These are phyloP conservation scores for Sphagnum magellanicum DNA, from an alignment of 228 moss, liverwort and hornwort genomes.

Conservation along the genomic window DNA sequence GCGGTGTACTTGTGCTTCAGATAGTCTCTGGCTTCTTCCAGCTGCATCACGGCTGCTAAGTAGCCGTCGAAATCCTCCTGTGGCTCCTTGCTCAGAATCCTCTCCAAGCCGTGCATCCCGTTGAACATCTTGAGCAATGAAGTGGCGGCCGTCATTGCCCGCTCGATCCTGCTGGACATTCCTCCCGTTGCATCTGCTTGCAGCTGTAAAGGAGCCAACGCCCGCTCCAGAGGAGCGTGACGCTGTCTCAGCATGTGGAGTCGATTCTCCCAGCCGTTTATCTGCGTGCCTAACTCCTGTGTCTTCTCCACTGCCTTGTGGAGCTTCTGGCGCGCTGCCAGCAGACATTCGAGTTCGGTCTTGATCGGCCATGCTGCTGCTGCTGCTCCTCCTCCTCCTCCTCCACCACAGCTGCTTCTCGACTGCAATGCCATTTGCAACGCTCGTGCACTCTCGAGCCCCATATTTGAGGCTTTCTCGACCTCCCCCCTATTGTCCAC, in stretches of 20 bases:
- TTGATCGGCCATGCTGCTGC: conserved; percentile 2
- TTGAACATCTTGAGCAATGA: conserved; percentile 52
- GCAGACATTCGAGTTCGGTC: conserved; percentile 9
- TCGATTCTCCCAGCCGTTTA: conserved; percentile 47
- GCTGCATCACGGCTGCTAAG: conserved; percentile 56
- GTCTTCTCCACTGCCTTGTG: conserved; percentile 56
- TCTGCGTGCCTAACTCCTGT: conserved; percentile 40
- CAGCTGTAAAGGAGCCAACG: conserved; percentile 59
- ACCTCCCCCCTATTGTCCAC: background rate
- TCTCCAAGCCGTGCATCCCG: conserved; percentile 33
- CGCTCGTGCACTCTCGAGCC: conserved; percentile 17
- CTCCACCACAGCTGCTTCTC: background rate
- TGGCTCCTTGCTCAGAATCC: conserved; percentile 50
- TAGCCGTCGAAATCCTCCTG: conserved; percentile 52
- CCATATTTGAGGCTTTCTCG: conserved; percentile 6
- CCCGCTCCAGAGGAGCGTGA: conserved; percentile 56
- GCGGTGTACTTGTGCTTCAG: conserved; percentile 44
- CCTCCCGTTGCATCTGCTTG: conserved; percentile 43
- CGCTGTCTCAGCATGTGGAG: conserved; percentile 48
- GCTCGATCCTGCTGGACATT: conserved; percentile 36
- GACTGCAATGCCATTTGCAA: conserved; percentile 4
- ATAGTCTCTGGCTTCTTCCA: conserved; percentile 62
- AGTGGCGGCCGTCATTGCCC: conserved; percentile 39
- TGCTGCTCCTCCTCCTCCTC: too few species aligned
- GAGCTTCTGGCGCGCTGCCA: conserved; percentile 49